Evolutionary conservation across 202 grass and related monocot genomes (phyloP).

Genomic region (Dendrocalamus latiflorus): DNA sequence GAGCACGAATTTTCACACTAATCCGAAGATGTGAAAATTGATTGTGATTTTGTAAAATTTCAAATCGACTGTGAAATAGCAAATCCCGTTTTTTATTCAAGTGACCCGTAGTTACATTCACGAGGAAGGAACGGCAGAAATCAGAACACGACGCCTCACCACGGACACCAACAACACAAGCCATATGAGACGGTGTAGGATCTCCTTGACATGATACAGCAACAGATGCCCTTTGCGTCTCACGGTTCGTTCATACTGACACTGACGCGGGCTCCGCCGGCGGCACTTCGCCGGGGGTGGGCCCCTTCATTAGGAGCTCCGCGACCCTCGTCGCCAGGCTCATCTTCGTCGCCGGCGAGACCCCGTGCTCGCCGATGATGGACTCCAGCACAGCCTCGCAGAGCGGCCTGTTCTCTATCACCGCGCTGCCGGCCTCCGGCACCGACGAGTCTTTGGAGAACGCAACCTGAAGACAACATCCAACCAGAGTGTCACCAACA

Average conservation of each 20-base stretch:
- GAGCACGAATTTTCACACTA: too few species aligned
- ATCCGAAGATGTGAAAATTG: too few species aligned
- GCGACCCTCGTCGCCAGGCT: slow-evolving; percentile 59
- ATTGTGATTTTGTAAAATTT: too few species aligned
- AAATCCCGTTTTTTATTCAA: too few species aligned
- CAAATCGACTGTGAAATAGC: too few species aligned
- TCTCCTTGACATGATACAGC: background rate
- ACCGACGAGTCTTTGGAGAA: slow-evolving; percentile 56
- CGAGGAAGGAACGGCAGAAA: too few species aligned
- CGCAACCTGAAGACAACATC: slow-evolving; percentile 43
- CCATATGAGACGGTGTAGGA: background rate
- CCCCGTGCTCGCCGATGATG: slow-evolving; percentile 78
- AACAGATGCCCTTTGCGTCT: background rate
- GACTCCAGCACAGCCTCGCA: slow-evolving; percentile 70
- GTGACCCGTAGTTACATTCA: too few species aligned
- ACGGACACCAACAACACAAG: too few species aligned
- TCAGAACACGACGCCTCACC: too few species aligned
- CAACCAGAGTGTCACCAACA: background rate
- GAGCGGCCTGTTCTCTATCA: slow-evolving; percentile 59
- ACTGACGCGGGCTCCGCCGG: background rate
- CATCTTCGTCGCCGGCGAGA: slow-evolving; percentile 72
- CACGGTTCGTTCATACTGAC: slow-evolving; percentile 6
- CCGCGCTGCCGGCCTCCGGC: slow-evolving; percentile 25
- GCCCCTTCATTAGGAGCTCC: slow-evolving; percentile 41
- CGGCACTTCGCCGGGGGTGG: background rate